These are phyloP conservation scores for Setaria italica DNA, from an alignment of 202 grass and related monocot species.

Conservation along the genomic window DNA sequence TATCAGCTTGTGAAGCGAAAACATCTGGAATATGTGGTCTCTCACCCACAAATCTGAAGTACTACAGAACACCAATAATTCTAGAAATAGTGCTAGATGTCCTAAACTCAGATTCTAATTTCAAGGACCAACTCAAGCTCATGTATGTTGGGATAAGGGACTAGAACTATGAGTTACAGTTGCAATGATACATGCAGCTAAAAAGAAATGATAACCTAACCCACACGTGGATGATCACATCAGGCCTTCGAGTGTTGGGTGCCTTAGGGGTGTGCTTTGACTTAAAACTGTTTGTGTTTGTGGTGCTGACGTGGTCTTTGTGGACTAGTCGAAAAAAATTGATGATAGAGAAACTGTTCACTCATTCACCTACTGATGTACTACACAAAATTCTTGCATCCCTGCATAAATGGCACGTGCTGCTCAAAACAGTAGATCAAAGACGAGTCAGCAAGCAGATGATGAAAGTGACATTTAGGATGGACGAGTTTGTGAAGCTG, in stretches of 20 bases:
- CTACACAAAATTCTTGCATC: not conserved
- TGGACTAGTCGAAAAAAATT: not conserved
- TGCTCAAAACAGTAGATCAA: not conserved
- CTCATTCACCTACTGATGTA: not conserved
- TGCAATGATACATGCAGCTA: slow-evolving; percentile 3
- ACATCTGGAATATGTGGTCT: not conserved
- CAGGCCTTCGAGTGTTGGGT: not conserved
- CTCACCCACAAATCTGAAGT: not conserved
- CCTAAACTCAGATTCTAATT: not conserved
- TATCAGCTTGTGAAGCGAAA: not conserved
- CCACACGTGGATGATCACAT: not conserved
- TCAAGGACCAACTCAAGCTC: not conserved
- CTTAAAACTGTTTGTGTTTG: not conserved
- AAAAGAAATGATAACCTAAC: slow-evolving; percentile 8
- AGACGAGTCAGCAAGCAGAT: not conserved
- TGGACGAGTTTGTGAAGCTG: not conserved
- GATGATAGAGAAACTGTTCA: not conserved
- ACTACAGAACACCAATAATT: not conserved
- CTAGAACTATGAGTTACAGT: not conserved
- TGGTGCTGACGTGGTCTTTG: not conserved
- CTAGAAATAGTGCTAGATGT: not conserved
- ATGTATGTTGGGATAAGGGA: slow-evolving; percentile 2
- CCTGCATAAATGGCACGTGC: not conserved
- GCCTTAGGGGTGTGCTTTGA: not conserved
- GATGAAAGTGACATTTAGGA: not conserved